phyloP scores from a whole-genome alignment of 805 yeast species.

The Lachancea kluyveri region DNA sequence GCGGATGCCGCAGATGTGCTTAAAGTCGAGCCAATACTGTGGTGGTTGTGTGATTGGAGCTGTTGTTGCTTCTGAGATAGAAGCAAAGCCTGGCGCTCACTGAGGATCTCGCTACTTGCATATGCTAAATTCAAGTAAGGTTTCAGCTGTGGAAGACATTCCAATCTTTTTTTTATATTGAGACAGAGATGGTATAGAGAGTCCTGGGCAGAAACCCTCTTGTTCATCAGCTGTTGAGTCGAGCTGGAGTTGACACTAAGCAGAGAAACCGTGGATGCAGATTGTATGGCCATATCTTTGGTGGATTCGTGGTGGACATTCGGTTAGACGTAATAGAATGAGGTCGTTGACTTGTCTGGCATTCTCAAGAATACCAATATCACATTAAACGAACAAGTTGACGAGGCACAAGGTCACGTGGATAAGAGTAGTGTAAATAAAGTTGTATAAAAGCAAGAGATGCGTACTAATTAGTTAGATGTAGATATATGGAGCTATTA shows the following conservation, averaged over 20 bases:
- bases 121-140: slow-evolving; percentile 62
- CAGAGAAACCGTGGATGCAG: slow-evolving; percentile 13
- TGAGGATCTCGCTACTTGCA: slow-evolving; percentile 57
- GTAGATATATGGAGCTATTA: no score
- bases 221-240: slow-evolving; percentile 49
- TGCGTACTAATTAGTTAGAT: no score
- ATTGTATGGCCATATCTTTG: slow-evolving; percentile 6
- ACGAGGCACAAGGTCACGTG: no score
- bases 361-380: no score
- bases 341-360: no score
- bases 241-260: slow-evolving; percentile 15
- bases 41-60: slow-evolving; percentile 16
- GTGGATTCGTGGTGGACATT: slow-evolving; percentile 1
- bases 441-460: no score
- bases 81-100: slow-evolving; percentile 63
- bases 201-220: slow-evolving; percentile 53
- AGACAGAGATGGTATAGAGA: slow-evolving; percentile 66
- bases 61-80: slow-evolving; percentile 36
- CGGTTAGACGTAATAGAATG: no score
- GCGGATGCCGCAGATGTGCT: slow-evolving; percentile 15
- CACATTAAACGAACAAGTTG: no score
- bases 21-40: slow-evolving; percentile 15
- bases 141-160: slow-evolving; percentile 56
- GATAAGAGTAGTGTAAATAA: no score
- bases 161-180: slow-evolving; percentile 48